These are phyloP conservation scores for Symbiodinium pilosum DNA, from an alignment of 73 alveolate genomes.

Conservation along the genomic window DNA sequence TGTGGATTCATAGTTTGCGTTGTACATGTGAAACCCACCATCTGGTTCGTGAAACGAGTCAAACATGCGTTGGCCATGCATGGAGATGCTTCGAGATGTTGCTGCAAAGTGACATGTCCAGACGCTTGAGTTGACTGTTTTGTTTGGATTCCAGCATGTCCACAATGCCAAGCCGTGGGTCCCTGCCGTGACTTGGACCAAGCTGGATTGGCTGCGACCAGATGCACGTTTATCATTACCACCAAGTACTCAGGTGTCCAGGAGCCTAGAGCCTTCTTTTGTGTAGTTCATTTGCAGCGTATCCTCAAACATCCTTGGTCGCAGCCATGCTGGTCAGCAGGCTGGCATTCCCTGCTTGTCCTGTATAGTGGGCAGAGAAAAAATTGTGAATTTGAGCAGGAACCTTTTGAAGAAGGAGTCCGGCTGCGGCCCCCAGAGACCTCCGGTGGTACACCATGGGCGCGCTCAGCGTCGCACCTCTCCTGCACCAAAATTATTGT, in stretches of 20 bases:
- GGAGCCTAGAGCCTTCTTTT: too few relatives aligned
- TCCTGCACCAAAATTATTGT: not conserved
- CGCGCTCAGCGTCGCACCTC: not conserved
- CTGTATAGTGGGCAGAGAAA: not conserved
- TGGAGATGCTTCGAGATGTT: too few relatives aligned
- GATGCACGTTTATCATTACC: not conserved
- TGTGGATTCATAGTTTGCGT: too few relatives aligned
- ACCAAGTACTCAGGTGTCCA: too few relatives aligned
- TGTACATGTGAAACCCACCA: not conserved
- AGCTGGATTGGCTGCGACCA: not conserved
- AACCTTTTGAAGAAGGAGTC: conserved; percentile 22
- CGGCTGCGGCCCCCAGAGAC: conserved; percentile 7
- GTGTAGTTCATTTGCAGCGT: too few relatives aligned
- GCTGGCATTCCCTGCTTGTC: too few relatives aligned
- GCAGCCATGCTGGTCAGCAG: conserved; percentile 16
- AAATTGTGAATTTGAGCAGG: not conserved
- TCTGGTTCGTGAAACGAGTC: not conserved
- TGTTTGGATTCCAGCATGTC: too few relatives aligned
- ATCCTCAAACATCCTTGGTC: not conserved
- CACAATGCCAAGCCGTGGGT: too few relatives aligned
- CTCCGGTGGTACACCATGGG: not conserved
- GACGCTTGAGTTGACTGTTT: too few relatives aligned
- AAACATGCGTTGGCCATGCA: too few relatives aligned
- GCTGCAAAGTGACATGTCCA: too few relatives aligned
- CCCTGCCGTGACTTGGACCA: too few relatives aligned